Evolutionary conservation across 768 basidiomycete genomes (phyloP), one percentile per base, ranked within the genome.

Genomic region (Phaeotremella fagi): DNA sequence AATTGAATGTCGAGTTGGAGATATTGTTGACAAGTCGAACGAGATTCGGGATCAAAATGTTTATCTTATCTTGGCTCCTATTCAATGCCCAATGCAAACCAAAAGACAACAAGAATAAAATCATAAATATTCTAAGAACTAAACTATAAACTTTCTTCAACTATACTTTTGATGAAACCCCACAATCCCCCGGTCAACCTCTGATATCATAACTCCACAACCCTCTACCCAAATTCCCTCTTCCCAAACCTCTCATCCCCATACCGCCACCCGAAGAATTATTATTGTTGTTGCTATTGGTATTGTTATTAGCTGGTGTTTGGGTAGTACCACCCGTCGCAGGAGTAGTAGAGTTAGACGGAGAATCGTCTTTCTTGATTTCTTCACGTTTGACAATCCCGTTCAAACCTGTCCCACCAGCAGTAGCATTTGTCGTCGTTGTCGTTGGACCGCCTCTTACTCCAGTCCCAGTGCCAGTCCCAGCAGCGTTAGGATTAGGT

Each of bases 171-270:
- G 9, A 7, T 33, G 31, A 33, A 7, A 12, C 38, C 38, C 38
- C 38, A 11, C 38, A 7, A 12, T 20, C 38, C 38, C 38, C 12
- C 38, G 20, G 7, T 41, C 38, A 31, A 63, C 59, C 52, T 51
- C 62, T 42, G 15, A 58, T 59, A 26, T 64, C 59, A 38, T 52
- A 64, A 35, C 55, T 60, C 63, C 63, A 64, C 12, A 64, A 43
- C 16, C 63, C 59, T 25, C 63, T 52, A 3, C 59, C 63, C 7
- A 64, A 37, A 16, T 33, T 33, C 6, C 49, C 57, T 22, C 59
- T 45, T 12, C 48, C 33, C 25, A 52, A 23, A 33, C 37, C 26
- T 22, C 38, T 20, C 7, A 22, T 41, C 38, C 38, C 38, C 12
- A 20, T 41, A 20, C 6, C 6, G 22, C 38, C 38, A 22, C 63